phyloP scores from a whole-genome alignment of 306 rosid species.

The Quercus ilex region DNA sequence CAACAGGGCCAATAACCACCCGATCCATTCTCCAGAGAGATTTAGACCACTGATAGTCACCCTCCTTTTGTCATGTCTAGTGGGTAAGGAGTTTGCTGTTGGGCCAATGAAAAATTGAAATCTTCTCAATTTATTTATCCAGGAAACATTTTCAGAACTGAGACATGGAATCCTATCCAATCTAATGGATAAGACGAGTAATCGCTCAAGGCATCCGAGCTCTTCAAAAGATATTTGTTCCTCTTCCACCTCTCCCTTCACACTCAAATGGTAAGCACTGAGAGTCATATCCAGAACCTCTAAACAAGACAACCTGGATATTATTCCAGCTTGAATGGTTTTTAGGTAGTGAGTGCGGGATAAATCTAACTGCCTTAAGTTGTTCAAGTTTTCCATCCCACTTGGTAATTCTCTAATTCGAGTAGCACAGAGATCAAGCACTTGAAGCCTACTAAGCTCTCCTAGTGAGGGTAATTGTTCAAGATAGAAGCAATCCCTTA shows the following conservation, averaged over 20 bases:
- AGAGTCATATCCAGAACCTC: background rate
- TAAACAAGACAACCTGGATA: no score
- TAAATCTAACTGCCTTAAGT: background rate
- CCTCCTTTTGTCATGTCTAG: slow-evolving; percentile 11
- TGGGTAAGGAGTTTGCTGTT: no score
- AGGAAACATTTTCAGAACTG: background rate
- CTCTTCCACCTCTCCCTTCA: background rate
- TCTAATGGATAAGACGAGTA: background rate
- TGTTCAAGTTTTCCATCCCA: background rate
- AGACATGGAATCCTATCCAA: slow-evolving; percentile 15
- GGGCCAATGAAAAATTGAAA: background rate
- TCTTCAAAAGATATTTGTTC: slow-evolving; percentile 2
- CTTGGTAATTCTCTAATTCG: slow-evolving; percentile 11
- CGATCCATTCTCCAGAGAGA: slow-evolving; percentile 1
- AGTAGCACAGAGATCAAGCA: slow-evolving; percentile 23
- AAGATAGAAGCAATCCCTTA: slow-evolving; percentile 12
- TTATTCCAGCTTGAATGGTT: slow-evolving; percentile 5
- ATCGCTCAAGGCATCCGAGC: background rate
- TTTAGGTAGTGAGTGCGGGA: slow-evolving; percentile 13
- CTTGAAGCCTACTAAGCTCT: slow-evolving; percentile 5
- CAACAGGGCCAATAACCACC: background rate
- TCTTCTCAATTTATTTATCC: slow-evolving; percentile 5
- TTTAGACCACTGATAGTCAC: slow-evolving; percentile 1
- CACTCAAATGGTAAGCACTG: slow-evolving; percentile 15
- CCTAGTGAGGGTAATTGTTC: slow-evolving; percentile 12